Conservation (phyloP, 257 asterid species). For the Solanum gracilifrons region DNA sequence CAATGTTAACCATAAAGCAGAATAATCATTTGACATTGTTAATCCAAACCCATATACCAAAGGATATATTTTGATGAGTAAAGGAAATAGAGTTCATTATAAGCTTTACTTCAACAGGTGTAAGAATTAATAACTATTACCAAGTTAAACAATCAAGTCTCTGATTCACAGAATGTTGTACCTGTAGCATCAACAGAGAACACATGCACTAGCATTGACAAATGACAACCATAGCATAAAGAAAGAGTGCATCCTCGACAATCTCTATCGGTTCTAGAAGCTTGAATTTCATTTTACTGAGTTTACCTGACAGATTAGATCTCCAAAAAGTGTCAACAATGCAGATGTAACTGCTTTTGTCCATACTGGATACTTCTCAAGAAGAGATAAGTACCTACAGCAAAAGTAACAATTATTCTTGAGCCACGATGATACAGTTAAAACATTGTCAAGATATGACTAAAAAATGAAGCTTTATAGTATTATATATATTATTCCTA, state of each 20-base stretch:
- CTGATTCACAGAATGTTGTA: background rate
- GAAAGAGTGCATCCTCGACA: background rate
- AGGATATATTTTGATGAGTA: background rate
- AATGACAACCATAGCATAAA: background rate
- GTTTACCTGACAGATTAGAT: slow-evolving; percentile 79
- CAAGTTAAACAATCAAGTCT: background rate
- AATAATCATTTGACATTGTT: background rate
- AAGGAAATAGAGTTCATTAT: background rate
- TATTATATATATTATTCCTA: background rate
- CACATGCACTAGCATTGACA: background rate
- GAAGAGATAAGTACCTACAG: slow-evolving; percentile 77
- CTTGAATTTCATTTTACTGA: slow-evolving; percentile 1
- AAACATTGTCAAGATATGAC: background rate
- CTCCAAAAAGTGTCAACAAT: slow-evolving; percentile 63
- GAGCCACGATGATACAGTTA: background rate
- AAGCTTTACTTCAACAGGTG: background rate
- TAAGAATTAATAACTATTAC: background rate
- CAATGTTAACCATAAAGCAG: background rate
- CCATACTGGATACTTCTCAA: slow-evolving; percentile 69
- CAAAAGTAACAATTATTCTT: slow-evolving; percentile 1
- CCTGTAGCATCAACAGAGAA: background rate
- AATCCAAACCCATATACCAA: background rate
- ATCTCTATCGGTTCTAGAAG: background rate
- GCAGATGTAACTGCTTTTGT: slow-evolving; percentile 86
- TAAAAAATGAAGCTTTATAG: background rate